Evolutionary conservation across 108 stramenopile genomes (phyloP), one percentile per base, ranked within the genome.

Genomic region (Chaetoceros tenuissimus): DNA sequence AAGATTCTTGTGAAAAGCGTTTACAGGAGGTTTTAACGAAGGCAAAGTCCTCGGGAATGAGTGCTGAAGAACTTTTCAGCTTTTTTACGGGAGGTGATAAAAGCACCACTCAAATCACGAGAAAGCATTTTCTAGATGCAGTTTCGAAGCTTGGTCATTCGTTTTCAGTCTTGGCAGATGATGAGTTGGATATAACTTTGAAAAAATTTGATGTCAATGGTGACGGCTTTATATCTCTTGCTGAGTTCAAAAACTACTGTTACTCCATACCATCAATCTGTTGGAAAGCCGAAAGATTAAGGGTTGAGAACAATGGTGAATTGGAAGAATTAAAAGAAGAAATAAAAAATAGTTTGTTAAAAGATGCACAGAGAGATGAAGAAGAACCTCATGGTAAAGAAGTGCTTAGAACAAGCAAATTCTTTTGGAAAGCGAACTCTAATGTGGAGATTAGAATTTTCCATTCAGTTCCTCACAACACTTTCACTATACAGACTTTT

Each of bases 211-310:
- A 69, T 51, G 19, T 61, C 5, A 55, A 69, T 29, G 57, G 46
- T 22, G 63, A 74, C 59, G 73, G 73, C 23, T 54, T 43, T 21
- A 69, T 74, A 13, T 67, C 66, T 7, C 28, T 65, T 26, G 58
- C 58, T 1, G 68, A 68, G 63, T 60, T 74, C 46, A 63, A 74
- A 51, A 34, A 63, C 46, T 74, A 74, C 68, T 74, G 73, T 45
- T 64, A 59, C 51, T 51, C 68, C 25, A 58, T 74, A 25, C 59
- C 73, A 17, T 59, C 57, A 22, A 60, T 74, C 13, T 56, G 61
- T 20, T 74, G 73, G 73, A 68, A 60, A 30, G 73, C 73, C 13
- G 73, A 74, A 53, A 21, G 68, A 29, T 51, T 60, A 17, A 51
- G 68, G 26, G 22, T 63, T 50, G 64, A 66, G 28, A 61, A 34